Evolutionary conservation across 1,139 yeast species (phyloP).

Genomic region (Cylindricascospora bacillispora): DNA sequence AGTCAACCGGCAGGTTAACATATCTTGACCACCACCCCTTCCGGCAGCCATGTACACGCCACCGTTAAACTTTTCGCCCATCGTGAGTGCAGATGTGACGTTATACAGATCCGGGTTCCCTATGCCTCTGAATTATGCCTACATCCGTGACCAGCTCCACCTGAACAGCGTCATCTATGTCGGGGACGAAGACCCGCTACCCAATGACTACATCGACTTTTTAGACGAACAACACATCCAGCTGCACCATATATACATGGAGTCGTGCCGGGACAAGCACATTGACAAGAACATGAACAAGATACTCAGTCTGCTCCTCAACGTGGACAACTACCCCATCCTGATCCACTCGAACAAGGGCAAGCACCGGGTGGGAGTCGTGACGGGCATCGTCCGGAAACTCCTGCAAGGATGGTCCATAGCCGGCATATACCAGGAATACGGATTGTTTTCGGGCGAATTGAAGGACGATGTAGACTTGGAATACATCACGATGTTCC

Average conservation of each 20-base stretch:
- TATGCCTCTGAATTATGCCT: conserved; percentile 70
- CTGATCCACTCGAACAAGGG: conserved; percentile 90
- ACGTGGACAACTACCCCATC: conserved; percentile 70
- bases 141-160: conserved; percentile 48
- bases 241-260: conserved; percentile 52
- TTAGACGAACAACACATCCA: conserved; percentile 37
- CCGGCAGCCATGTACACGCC: conserved; percentile 42
- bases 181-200: conserved; percentile 58
- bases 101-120: conserved; percentile 92
- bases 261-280: conserved; percentile 66
- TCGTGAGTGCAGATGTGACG: conserved; percentile 49
- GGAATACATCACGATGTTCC: conserved; percentile 36
- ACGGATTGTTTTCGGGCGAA: conserved; percentile 84
- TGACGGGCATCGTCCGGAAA: conserved; percentile 80
- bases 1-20: background rate
- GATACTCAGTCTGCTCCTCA: conserved; percentile 53
- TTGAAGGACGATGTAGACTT: conserved; percentile 77
- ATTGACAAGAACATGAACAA: conserved; percentile 43
- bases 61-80: conserved; percentile 80
- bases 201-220: conserved; percentile 61
- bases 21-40: background rate
- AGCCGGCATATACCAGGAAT: conserved; percentile 88
- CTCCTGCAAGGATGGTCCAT: conserved; percentile 85
- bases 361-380: conserved; percentile 84
- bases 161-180: conserved; percentile 71